Base-by-base conservation (phyloP, 306 rosid genomes). In the Leucaena leucocephala region DNA sequence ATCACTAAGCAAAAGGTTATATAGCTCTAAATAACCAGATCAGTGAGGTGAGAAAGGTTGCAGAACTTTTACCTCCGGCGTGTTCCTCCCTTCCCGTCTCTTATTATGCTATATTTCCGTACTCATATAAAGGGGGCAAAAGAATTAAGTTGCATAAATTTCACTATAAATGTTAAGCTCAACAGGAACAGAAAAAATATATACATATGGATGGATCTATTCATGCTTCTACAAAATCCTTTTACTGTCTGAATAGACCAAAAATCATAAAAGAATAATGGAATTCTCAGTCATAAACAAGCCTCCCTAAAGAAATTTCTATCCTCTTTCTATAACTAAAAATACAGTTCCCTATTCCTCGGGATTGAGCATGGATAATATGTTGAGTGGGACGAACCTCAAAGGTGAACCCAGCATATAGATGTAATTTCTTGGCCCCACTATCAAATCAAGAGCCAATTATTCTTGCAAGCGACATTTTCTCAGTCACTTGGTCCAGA, bases 211-310 rank as follows among this genome's bases (percentile, higher is more conserved):
- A 68, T 66, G 73, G 44, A 78, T 71, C 71, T 39, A 34, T 78
- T 78, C 76, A 66, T 64, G 75, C 80, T 83, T 71, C 45, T 52
- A 65, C 76, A 72, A 76, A 85, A 76, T 68, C 71, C 78, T 71
- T 62, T 48, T 75, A 78, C 85, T 65, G 63, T 69, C 65, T 77
- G 82, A 72, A 78, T 59, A 43, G 68, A 66, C 57, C 9, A 15
- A 71, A 50, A 75, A 6, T 27, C 27, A 27, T 17, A 62, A 63
- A 81, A 78, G 61, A 84, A 86, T 75, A 62, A 64, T 71, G 73
- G 72, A 81, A 84, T 75, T 82, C 89, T 80, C 81, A 80, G 44
- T 75, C 84, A 84, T 81, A 75, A 76, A 71, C 84, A 84, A 78
- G 82, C 87, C 85, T 75, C 77, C 85, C 59, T 81, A 78, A 27